A percentile compares a stretch with the other conserved stretches of the same genome.
Conservation (phyloP, 768 basidiomycete species). For the Mycena maculata region DNA sequence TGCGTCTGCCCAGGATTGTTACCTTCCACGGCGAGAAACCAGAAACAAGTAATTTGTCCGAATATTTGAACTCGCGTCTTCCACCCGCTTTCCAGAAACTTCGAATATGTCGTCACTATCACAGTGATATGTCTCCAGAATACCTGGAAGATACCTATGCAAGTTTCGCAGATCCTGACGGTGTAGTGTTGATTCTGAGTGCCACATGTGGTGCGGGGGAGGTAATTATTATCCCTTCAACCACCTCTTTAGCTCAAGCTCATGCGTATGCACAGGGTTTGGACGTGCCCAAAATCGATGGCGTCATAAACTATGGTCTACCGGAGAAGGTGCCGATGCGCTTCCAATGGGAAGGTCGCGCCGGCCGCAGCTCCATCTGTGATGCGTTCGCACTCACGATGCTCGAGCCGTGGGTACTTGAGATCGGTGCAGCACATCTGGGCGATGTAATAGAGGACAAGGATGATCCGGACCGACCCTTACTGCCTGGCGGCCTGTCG, state of each 20-base stretch:
- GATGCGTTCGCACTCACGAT: slow-evolving; percentile 4
- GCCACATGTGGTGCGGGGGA: slow-evolving; percentile 9
- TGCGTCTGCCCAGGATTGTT: not conserved
- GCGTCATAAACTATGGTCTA: slow-evolving; percentile 3
- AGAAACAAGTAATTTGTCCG: not conserved
- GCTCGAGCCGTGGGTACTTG: slow-evolving; percentile 20
- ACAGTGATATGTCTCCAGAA: slow-evolving; percentile 10
- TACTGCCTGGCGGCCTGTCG: not conserved
- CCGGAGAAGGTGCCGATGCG: not conserved
- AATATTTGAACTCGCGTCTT: not conserved
- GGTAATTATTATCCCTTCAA: not conserved
- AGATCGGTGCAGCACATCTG: not conserved
- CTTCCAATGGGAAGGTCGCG: slow-evolving; percentile 7
- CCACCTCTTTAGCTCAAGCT: too few relatives aligned
- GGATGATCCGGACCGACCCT: not conserved
- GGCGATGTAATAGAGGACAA: not conserved
- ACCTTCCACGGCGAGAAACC: slow-evolving; percentile 6
- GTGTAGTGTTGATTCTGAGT: not conserved
- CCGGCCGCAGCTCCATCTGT: not conserved
- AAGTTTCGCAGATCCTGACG: slow-evolving; percentile 14
- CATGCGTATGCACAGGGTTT: not conserved
- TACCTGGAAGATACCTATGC: not conserved
- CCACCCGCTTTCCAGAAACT: not conserved
- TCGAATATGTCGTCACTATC: slow-evolving; percentile 10
- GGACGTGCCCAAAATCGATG: slow-evolving; percentile 1